Conservation (phyloP, 2,329 filamentous ascomycete genomes). For the Hymenoscyphus occultus region DNA sequence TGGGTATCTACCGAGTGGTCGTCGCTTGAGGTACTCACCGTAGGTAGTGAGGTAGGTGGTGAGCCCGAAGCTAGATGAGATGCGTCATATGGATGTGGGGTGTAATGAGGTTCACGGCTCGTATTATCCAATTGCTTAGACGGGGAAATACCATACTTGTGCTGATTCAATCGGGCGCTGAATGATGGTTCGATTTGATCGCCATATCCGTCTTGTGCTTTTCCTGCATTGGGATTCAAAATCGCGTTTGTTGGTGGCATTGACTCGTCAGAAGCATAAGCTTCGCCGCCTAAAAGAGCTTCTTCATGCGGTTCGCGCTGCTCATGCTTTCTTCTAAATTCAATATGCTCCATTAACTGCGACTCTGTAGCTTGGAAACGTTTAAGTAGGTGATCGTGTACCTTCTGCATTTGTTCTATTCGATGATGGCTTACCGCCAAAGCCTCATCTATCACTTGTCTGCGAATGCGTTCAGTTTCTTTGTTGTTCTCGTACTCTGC, state of each 20-base stretch:
- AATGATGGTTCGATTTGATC: neutral
- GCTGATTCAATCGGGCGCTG: neutral
- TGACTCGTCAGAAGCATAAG: constrained; percentile 3
- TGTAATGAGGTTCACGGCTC: constrained; percentile 9
- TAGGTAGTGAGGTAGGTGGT: neutral
- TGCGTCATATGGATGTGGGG: constrained; percentile 11
- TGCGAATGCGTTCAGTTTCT: constrained; percentile 13
- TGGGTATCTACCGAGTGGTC: constrained; percentile 34
- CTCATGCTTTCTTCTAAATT: constrained; percentile 37
- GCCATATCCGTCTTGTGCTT: neutral
- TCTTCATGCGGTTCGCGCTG: constrained; percentile 2
- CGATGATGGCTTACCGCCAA: constrained; percentile 34
- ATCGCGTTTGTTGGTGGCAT: neutral
- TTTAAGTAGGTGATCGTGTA: constrained; percentile 48
- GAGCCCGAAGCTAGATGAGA: neutral
- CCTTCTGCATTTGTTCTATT: constrained; percentile 48
- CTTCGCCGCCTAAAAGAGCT: constrained; percentile 12
- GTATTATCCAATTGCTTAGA: neutral
- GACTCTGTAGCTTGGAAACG: constrained; percentile 46
- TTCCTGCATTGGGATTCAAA: neutral
- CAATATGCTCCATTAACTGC: constrained; percentile 17
- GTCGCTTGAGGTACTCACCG: constrained; percentile 14
- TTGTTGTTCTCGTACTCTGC: constrained; percentile 20
- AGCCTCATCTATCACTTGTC: constrained; percentile 24
- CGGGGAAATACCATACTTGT: neutral